A percentile compares a stretch with the other conserved stretches of the same genome.
Evolutionary conservation across 768 basidiomycete genomes (phyloP).

Genomic region (Lactarius hengduanensis): DNA sequence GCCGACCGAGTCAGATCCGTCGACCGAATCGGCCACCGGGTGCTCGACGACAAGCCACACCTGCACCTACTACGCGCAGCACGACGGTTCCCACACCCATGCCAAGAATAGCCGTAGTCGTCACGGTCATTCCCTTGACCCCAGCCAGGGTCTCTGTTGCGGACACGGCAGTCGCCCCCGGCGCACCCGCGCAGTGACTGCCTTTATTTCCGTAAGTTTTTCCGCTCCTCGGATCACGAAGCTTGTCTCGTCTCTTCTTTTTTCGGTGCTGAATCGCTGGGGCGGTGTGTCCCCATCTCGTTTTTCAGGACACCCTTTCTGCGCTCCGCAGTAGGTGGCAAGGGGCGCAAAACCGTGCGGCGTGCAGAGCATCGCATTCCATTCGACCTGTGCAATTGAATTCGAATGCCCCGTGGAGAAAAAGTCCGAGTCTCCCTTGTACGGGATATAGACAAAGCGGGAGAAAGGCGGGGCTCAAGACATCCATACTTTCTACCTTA

Average conservation of each 20-base stretch:
- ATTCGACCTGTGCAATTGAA: slow-evolving; percentile 25
- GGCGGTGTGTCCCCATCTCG: neutral
- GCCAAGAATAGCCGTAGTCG: neutral
- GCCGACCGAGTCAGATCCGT: slow-evolving; percentile 10
- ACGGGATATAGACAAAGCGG: neutral
- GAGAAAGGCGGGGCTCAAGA: neutral
- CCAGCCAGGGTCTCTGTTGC: neutral
- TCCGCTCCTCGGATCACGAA: neutral
- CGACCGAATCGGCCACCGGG: slow-evolving; percentile 7
- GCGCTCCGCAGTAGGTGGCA: slow-evolving; percentile 19
- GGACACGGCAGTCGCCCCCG: neutral
- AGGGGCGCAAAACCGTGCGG: slow-evolving; percentile 12
- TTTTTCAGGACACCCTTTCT: slow-evolving; percentile 11
- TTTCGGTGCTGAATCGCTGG: neutral
- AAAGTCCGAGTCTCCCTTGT: too few species aligned
- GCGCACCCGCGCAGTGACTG: slow-evolving; percentile 4
- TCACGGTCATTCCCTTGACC: too few species aligned
- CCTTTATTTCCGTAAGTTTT: slow-evolving; percentile 15
- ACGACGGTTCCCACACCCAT: neutral
- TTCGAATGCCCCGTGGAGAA: too few species aligned
- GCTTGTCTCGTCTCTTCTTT: neutral
- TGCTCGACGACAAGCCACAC: neutral
- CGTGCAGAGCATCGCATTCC: slow-evolving; percentile 18
- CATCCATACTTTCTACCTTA: neutral
- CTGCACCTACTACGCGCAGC: neutral